phyloP scores from a whole-genome alignment of 2,329 filamentous ascomycete species.

The Aspergillus flavus region DNA sequence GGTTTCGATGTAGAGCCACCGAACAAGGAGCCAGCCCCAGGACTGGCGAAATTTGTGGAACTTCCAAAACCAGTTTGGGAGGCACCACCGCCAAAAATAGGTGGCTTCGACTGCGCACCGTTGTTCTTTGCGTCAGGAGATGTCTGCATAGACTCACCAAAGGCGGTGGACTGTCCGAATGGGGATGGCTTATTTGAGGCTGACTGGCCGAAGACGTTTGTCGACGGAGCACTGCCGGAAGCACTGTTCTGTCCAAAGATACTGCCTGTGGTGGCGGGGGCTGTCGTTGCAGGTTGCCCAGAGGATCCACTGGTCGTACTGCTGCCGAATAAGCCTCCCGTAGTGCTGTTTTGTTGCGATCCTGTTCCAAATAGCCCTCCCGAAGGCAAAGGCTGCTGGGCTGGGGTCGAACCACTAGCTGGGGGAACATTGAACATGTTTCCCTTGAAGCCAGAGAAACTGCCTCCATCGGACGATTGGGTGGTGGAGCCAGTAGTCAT shows the following conservation, averaged over 20 bases:
- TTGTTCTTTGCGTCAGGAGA: conserved; percentile 33
- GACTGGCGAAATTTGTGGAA: conserved; percentile 18
- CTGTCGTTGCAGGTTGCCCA: conserved; percentile 19
- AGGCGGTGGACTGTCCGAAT: conserved; percentile 32
- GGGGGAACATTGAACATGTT: conserved; percentile 35
- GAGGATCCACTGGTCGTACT: conserved; percentile 16
- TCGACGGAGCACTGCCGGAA: conserved; percentile 17
- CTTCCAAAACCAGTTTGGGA: conserved; percentile 22
- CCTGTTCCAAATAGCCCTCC: conserved; percentile 24
- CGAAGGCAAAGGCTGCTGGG: conserved; percentile 26
- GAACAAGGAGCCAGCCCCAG: conserved; percentile 21
- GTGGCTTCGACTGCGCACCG: conserved; percentile 20
- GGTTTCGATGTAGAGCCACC: conserved; percentile 22
- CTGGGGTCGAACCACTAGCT: conserved; percentile 21
- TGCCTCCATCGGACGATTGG: conserved; percentile 22
- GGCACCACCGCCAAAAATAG: conserved; percentile 25
- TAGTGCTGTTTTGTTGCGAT: conserved; percentile 15
- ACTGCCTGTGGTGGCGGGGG: conserved; percentile 20
- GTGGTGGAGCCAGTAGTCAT: conserved; percentile 24
- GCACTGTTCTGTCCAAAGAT: conserved; percentile 26
- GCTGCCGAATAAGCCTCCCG: conserved; percentile 23
- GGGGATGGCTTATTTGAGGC: conserved; percentile 24
- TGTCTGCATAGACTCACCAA: conserved; percentile 37
- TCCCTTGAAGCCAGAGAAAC: conserved; percentile 36
- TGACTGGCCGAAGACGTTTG: conserved; percentile 27